phyloP scores from a whole-genome alignment of 1,284 basidiomycete species.

The Leccinum subspadiceum region DNA sequence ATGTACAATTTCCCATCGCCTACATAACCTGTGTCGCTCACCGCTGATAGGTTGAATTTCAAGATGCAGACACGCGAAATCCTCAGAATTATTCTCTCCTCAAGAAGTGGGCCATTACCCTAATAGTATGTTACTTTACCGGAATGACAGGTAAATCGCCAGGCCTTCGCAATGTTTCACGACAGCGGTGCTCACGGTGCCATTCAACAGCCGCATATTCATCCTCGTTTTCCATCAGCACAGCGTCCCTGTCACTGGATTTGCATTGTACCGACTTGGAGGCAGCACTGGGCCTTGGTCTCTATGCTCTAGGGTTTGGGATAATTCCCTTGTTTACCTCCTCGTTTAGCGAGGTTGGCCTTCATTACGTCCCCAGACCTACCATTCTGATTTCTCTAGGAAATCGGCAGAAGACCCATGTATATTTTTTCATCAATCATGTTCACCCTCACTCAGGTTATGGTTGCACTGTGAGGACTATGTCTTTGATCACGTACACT shows the following conservation, averaged over 20 bases:
- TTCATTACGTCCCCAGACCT: background rate
- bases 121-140: conserved; percentile 20
- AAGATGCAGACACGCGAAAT: conserved; percentile 25
- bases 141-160: conserved; percentile 16
- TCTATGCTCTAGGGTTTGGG: conserved; percentile 47
- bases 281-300: conserved; percentile 38
- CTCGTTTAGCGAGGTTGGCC: conserved; percentile 42
- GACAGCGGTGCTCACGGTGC: background rate
- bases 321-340: conserved; percentile 45
- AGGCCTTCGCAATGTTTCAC: background rate
- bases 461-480: conserved; percentile 39
- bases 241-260: conserved; percentile 40
- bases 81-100: conserved; percentile 21
- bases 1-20: conserved; percentile 4
- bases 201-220: conserved; percentile 27
- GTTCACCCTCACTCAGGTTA: conserved; percentile 39
- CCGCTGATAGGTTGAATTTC: conserved; percentile 27
- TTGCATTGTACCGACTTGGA: conserved; percentile 37
- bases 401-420: conserved; percentile 47
- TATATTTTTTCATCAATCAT: conserved; percentile 41
- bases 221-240: conserved; percentile 42
- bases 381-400: conserved; percentile 21
- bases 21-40: conserved; percentile 4
- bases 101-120: conserved; percentile 30
- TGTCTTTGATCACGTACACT: background rate